These are phyloP conservation scores for Cystobasidium slooffiae DNA, from an alignment of 1,284 basidiomycete genomes.

Conservation along the genomic window DNA sequence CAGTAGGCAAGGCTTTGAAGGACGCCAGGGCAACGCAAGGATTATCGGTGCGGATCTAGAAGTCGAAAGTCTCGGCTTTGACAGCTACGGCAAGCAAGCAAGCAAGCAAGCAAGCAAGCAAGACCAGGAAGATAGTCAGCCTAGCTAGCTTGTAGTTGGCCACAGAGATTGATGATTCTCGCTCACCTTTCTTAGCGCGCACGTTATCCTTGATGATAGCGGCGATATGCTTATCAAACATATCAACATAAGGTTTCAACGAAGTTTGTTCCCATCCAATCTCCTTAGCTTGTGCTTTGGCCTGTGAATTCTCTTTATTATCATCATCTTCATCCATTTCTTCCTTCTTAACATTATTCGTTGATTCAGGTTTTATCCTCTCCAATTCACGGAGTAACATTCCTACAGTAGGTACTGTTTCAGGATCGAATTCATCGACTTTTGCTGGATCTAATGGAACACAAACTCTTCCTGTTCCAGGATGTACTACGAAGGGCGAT, in stretches of 20 bases:
- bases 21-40: too few relatives aligned
- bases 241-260: slow-evolving; percentile 84
- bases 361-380: slow-evolving; percentile 59
- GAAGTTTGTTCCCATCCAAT: slow-evolving; percentile 62
- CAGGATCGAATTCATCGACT: slow-evolving; percentile 86
- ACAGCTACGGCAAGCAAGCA: slow-evolving; percentile 16
- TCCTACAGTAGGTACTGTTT: slow-evolving; percentile 79
- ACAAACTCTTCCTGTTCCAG: slow-evolving; percentile 90
- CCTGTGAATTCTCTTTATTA: slow-evolving; percentile 51
- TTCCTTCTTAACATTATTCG: slow-evolving; percentile 56
- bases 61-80: slow-evolving; percentile 41
- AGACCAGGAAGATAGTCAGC: background rate
- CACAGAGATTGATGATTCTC: background rate
- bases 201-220: slow-evolving; percentile 59
- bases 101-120: too few relatives aligned
- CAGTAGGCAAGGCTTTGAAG: too few relatives aligned
- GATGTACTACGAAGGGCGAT: slow-evolving; percentile 95
- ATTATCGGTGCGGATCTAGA: background rate
- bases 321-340: slow-evolving; percentile 31
- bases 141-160: too few relatives aligned
- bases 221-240: slow-evolving; percentile 75
- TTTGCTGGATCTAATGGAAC: slow-evolving; percentile 81
- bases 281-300: slow-evolving; percentile 49
- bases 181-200: slow-evolving; percentile 49
- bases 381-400: slow-evolving; percentile 79